Conservation (phyloP, 495 filamentous ascomycete genomes). For the Podospora pseudocomata region DNA sequence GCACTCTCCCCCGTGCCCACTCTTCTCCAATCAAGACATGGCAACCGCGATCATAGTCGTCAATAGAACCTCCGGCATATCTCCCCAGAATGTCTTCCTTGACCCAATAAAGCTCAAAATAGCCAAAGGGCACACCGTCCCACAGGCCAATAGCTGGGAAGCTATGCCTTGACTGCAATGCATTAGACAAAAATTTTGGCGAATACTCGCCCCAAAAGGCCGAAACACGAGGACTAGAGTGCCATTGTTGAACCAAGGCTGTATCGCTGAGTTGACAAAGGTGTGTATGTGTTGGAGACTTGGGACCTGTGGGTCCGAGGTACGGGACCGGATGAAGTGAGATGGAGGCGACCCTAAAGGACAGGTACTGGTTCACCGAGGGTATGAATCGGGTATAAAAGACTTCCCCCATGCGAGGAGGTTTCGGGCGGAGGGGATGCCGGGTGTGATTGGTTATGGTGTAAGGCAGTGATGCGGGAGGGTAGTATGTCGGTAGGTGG, state of each 20-base stretch:
- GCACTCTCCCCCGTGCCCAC: slow-evolving; percentile 79
- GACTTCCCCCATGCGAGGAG: slow-evolving; percentile 78
- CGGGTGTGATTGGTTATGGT: slow-evolving; percentile 72
- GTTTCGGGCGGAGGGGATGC: slow-evolving; percentile 86
- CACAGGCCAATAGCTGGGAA: slow-evolving; percentile 93
- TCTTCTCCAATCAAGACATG: slow-evolving; percentile 91
- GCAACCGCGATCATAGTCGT: slow-evolving; percentile 82
- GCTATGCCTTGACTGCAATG: slow-evolving; percentile 63
- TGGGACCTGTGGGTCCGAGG: slow-evolving; percentile 49
- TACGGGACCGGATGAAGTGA: slow-evolving; percentile 52
- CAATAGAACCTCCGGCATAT: slow-evolving; percentile 55
- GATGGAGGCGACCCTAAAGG: slow-evolving; percentile 73
- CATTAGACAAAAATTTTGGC: slow-evolving; percentile 61
- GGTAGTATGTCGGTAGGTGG: slow-evolving; percentile 87
- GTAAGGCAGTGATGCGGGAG: slow-evolving; percentile 77
- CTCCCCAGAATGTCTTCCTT: slow-evolving; percentile 81
- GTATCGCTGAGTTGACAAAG: slow-evolving; percentile 54
- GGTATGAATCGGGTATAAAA: slow-evolving; percentile 89
- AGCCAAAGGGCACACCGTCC: slow-evolving; percentile 94
- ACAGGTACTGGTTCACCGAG: slow-evolving; percentile 76
- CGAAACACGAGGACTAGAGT: slow-evolving; percentile 80
- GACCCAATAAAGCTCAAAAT: slow-evolving; percentile 98
- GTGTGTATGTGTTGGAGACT: slow-evolving; percentile 30
- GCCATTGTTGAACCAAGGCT: slow-evolving; percentile 82
- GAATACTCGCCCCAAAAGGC: slow-evolving; percentile 76